Evolutionary conservation across 768 basidiomycete species (phyloP).

Genomic region (Boletus vermiculosoides): DNA sequence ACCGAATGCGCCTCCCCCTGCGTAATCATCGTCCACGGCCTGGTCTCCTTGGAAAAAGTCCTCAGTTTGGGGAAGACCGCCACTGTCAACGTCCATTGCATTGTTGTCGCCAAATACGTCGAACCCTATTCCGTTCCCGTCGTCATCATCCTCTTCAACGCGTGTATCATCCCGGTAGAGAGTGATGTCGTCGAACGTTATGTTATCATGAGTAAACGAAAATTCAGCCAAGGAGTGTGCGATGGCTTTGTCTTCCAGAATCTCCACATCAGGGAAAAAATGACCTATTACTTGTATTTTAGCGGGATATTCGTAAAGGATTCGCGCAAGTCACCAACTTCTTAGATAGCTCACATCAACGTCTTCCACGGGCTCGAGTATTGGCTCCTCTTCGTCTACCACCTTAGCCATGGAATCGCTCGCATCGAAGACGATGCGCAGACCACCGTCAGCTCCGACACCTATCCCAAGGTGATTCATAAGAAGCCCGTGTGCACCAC

Average conservation of each 20-base stretch:
- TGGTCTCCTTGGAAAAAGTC: conserved; percentile 71
- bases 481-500: conserved; percentile 90
- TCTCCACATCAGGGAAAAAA: conserved; percentile 69
- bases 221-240: conserved; percentile 80
- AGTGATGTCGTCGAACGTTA: conserved; percentile 59
- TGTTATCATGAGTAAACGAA: conserved; percentile 69
- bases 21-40: conserved; percentile 49
- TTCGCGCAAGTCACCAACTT: conserved; percentile 40
- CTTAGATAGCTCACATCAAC: conserved; percentile 65
- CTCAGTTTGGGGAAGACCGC: conserved; percentile 43
- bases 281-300: conserved; percentile 41
- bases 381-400: conserved; percentile 63
- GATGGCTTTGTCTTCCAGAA: conserved; percentile 68
- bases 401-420: conserved; percentile 84
- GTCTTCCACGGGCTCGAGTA: conserved; percentile 67
- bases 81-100: conserved; percentile 42
- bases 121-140: conserved; percentile 26
- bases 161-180: conserved; percentile 57
- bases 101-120: conserved; percentile 23
- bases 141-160: conserved; percentile 36
- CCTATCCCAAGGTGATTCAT: conserved; percentile 93
- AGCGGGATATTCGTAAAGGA: conserved; percentile 1
- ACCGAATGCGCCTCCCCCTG: conserved; percentile 38
- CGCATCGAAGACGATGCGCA: conserved; percentile 95
- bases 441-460: conserved; percentile 71